Percentiles rank a stretch among this genome's conserved stretches.
These are phyloP conservation scores for Pythium apleroticum DNA, from an alignment of 352 stramenopile genomes.

Conservation along the genomic window DNA sequence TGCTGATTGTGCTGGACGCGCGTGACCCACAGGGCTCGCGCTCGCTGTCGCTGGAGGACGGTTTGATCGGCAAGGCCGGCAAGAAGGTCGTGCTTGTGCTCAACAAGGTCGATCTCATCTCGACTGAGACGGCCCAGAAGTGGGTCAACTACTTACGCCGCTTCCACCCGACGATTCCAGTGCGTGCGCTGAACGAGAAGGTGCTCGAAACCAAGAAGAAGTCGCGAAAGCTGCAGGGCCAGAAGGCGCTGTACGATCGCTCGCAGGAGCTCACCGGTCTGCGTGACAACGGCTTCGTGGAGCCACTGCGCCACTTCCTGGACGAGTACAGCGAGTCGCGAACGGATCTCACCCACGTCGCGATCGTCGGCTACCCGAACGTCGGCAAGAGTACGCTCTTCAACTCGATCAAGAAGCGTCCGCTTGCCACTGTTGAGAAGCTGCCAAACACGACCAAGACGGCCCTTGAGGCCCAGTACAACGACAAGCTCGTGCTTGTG, in stretches of 20 bases:
- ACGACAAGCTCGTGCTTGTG: slow-evolving; percentile 95
- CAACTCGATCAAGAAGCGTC: slow-evolving; percentile 92
- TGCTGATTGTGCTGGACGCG: slow-evolving; percentile 94
- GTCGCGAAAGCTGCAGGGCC: slow-evolving; percentile 61
- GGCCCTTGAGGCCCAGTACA: slow-evolving; percentile 92
- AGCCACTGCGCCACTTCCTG: slow-evolving; percentile 93
- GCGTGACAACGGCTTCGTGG: slow-evolving; percentile 78
- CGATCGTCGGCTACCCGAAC: slow-evolving; percentile 99
- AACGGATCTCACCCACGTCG: slow-evolving; percentile 81
- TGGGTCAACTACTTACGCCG: slow-evolving; percentile 92
- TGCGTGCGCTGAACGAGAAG: slow-evolving; percentile 68
- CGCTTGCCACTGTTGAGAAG: slow-evolving; percentile 47
- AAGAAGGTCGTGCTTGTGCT: slow-evolving; percentile 98
- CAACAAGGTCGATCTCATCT: slow-evolving; percentile 99
- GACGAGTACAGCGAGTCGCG: slow-evolving; percentile 95
- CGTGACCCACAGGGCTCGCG: slow-evolving; percentile 96
- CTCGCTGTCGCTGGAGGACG: slow-evolving; percentile 93
- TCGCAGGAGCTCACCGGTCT: slow-evolving; percentile 62
- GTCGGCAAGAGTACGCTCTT: slow-evolving; percentile 94
- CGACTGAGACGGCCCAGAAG: slow-evolving; percentile 81
- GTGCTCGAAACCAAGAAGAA: slow-evolving; percentile 93
- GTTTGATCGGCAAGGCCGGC: slow-evolving; percentile 91
- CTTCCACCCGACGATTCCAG: slow-evolving; percentile 94
- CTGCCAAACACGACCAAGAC: slow-evolving; percentile 78
- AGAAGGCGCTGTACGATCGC: slow-evolving; percentile 68